Conservation (phyloP, 225 moss, liverwort and hornwort genomes). For the Marchantia polymorpha region DNA sequence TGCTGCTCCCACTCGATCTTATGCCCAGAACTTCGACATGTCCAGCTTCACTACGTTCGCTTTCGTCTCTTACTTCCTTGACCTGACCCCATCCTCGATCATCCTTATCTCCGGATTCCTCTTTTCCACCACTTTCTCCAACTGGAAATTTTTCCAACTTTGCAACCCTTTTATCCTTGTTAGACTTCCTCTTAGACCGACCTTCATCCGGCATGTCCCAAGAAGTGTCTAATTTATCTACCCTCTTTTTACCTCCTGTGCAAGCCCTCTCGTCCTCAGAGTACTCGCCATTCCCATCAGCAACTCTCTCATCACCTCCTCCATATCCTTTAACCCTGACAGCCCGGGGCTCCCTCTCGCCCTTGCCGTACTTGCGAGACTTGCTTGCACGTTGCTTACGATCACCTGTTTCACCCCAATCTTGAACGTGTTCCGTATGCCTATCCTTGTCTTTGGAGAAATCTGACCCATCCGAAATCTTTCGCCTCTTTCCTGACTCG, state of each 20-base stretch:
- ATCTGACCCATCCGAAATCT: slow-evolving; percentile 16
- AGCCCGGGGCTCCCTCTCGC: background rate
- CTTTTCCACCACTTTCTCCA: slow-evolving; percentile 5
- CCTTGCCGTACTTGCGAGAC: slow-evolving; percentile 11
- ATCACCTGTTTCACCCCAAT: slow-evolving; percentile 16
- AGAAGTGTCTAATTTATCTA: slow-evolving; percentile 1
- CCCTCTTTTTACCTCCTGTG: slow-evolving; percentile 2
- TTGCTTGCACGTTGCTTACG: slow-evolving; percentile 11
- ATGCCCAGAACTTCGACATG: slow-evolving; percentile 1
- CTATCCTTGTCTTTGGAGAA: slow-evolving; percentile 20
- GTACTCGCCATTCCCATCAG: slow-evolving; percentile 9
- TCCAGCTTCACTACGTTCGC: slow-evolving; percentile 9
- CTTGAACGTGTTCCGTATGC: background rate
- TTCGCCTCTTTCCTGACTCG: slow-evolving; percentile 20
- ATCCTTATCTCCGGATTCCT: slow-evolving; percentile 12
- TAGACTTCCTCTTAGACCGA: slow-evolving; percentile 15
- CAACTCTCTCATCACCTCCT: slow-evolving; percentile 7
- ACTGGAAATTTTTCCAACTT: slow-evolving; percentile 6
- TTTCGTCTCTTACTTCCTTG: slow-evolving; percentile 16
- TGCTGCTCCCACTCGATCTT: slow-evolving; percentile 11
- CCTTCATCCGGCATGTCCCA: slow-evolving; percentile 16
- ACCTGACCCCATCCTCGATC: slow-evolving; percentile 13
- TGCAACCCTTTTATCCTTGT: slow-evolving; percentile 12
- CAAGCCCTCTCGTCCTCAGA: slow-evolving; percentile 15
- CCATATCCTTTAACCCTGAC: slow-evolving; percentile 7